Conservation (phyloP, 129 eudicot species). For the Arctium lappa region DNA sequence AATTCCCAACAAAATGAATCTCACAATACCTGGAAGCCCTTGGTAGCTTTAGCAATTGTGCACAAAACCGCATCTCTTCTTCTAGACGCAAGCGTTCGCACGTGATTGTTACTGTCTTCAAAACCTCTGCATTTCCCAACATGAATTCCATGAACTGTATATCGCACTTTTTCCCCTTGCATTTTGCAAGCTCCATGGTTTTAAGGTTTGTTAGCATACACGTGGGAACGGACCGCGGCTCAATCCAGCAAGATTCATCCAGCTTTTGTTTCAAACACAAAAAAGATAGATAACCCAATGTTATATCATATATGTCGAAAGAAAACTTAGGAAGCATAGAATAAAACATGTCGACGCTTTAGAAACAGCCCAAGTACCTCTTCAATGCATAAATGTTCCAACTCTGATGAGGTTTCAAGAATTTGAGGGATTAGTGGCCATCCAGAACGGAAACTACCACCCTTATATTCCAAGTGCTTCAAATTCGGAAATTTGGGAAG, state of each 20-base stretch:
- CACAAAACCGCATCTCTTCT: not conserved
- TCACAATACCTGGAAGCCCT: slow-evolving; percentile 8
- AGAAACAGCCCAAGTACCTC: not conserved
- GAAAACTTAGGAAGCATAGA: not conserved
- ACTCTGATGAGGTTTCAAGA: not conserved
- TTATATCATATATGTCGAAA: not conserved
- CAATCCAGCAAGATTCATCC: not conserved
- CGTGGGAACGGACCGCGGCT: slow-evolving; percentile 5
- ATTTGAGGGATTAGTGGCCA: not conserved
- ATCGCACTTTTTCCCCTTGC: not conserved
- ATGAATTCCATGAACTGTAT: slow-evolving; percentile 10
- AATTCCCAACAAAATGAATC: not conserved
- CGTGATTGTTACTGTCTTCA: not conserved
- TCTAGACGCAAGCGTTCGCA: too few relatives aligned
- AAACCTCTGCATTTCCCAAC: slow-evolving; percentile 16
- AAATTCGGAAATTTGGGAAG: slow-evolving; percentile 4
- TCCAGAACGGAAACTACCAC: not conserved
- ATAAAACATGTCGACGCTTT: not conserved
- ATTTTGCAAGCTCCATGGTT: slow-evolving; percentile 2
- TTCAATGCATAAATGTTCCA: not conserved
- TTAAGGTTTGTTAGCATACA: slow-evolving; percentile 14
- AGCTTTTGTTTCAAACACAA: not conserved
- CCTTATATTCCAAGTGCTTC: not conserved
- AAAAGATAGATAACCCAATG: not conserved
- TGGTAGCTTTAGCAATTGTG: slow-evolving; percentile 15